Percentiles rank a stretch among this genome's conserved stretches.
These are phyloP conservation scores for Vigna trinervia DNA, from an alignment of 306 rosid genomes.

Conservation along the genomic window DNA sequence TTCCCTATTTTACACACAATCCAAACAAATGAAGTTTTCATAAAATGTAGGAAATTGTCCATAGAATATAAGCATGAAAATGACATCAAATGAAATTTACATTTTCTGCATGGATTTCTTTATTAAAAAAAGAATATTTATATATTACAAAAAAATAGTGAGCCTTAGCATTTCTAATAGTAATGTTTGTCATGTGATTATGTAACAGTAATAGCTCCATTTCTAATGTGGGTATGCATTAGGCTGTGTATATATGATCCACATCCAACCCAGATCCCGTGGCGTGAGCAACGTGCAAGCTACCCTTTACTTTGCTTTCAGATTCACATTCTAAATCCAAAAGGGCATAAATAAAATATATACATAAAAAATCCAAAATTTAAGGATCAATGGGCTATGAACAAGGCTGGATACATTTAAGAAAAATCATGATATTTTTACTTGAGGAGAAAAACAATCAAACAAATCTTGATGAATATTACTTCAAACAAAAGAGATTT, in stretches of 20 bases:
- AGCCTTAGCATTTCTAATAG: background rate
- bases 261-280: background rate
- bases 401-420: background rate
- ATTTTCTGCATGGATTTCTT: slow-evolving; percentile 1
- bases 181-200: slow-evolving; percentile 1
- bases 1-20: slow-evolving; percentile 64
- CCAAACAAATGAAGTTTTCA: slow-evolving; percentile 18
- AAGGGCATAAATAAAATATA: background rate
- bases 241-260: background rate
- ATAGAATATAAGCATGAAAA: slow-evolving; percentile 7
- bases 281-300: background rate
- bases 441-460: slow-evolving; percentile 1
- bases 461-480: background rate
- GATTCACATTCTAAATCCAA: slow-evolving; percentile 34
- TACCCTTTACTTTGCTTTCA: background rate
- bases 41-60: slow-evolving; percentile 1
- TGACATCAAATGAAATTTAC: slow-evolving; percentile 13
- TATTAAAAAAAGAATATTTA: background rate
- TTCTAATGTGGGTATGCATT: background rate
- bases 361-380: background rate
- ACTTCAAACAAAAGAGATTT: background rate
- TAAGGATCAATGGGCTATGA: background rate
- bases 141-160: background rate
- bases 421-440: background rate
- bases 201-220: background rate